Conservation (phyloP, 108 stramenopile genomes). For the Pseudonitzschia delicatissima region DNA sequence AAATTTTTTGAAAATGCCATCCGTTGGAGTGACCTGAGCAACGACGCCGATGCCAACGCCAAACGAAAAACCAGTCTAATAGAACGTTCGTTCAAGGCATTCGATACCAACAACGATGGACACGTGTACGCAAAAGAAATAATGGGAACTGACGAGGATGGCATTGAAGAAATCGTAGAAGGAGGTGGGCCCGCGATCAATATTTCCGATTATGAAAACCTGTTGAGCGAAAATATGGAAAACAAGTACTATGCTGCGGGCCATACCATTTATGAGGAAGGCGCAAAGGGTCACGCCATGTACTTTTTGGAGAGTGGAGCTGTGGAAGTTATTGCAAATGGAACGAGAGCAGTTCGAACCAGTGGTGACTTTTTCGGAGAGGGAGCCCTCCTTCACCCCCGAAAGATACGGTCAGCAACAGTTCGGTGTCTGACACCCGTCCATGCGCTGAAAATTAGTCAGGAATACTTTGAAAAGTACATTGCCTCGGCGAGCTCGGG, state of each 20-base stretch:
- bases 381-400: slow-evolving; percentile 70
- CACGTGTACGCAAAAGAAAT: slow-evolving; percentile 39
- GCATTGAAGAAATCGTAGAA: slow-evolving; percentile 28
- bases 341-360: slow-evolving; percentile 48
- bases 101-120: slow-evolving; percentile 43
- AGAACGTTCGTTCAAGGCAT: slow-evolving; percentile 67
- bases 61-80: slow-evolving; percentile 56
- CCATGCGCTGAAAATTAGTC: slow-evolving; percentile 81
- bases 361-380: slow-evolving; percentile 80
- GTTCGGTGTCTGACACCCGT: slow-evolving; percentile 77
- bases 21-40: slow-evolving; percentile 44
- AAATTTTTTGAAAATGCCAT: slow-evolving; percentile 74
- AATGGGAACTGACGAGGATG: slow-evolving; percentile 9
- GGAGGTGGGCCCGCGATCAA: slow-evolving; percentile 30
- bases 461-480: slow-evolving; percentile 87
- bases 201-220: slow-evolving; percentile 68
- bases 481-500: slow-evolving; percentile 51
- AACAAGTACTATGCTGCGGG: slow-evolving; percentile 75
- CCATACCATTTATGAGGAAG: slow-evolving; percentile 69
- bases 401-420: slow-evolving; percentile 56
- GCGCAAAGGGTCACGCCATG: slow-evolving; percentile 67
- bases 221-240: slow-evolving; percentile 78
- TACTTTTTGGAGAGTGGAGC: slow-evolving; percentile 83
- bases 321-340: slow-evolving; percentile 62
- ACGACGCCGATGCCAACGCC: slow-evolving; percentile 37